Percentiles rank a stretch among this genome's conserved stretches.
Conservation (phyloP, 2,329 filamentous ascomycete species). For the Fusarium lateritium region DNA sequence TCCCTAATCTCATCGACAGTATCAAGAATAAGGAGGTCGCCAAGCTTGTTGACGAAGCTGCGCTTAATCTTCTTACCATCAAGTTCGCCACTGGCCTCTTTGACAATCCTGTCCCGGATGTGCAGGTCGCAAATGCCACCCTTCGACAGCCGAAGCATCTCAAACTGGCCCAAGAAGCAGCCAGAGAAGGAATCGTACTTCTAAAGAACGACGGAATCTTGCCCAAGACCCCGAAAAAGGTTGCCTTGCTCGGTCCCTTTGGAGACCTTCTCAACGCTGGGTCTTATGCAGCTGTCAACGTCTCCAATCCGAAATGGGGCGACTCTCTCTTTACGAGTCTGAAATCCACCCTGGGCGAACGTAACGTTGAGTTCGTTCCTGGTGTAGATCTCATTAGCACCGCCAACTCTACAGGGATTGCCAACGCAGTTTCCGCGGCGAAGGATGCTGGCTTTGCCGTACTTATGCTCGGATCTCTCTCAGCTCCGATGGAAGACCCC, state of each 20-base stretch:
- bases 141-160: constrained; percentile 27
- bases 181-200: constrained; percentile 63
- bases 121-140: constrained; percentile 33
- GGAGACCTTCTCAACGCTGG: constrained; percentile 46
- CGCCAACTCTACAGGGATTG: constrained; percentile 34
- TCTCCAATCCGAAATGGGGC: constrained; percentile 33
- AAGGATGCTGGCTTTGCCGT: constrained; percentile 50
- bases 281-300: constrained; percentile 40
- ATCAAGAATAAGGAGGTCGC: constrained; percentile 43
- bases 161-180: constrained; percentile 27
- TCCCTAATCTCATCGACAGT: constrained; percentile 42
- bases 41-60: constrained; percentile 47
- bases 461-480: constrained; percentile 51
- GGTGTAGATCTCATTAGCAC: constrained; percentile 38
- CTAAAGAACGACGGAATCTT: constrained; percentile 72
- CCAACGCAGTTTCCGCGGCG: constrained; percentile 47
- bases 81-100: constrained; percentile 51
- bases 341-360: constrained; percentile 28
- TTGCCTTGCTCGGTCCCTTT: constrained; percentile 45
- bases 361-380: constrained; percentile 35
- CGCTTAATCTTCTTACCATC: constrained; percentile 47
- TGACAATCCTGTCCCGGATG: constrained; percentile 45
- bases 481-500: constrained; percentile 44
- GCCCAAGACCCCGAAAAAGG: constrained; percentile 62
- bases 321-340: constrained; percentile 36